Evolutionary conservation across 139 green algal genomes (phyloP), one percentile per base, ranked within the genome.

Genomic region (Pseudopediastrum boryanum): DNA sequence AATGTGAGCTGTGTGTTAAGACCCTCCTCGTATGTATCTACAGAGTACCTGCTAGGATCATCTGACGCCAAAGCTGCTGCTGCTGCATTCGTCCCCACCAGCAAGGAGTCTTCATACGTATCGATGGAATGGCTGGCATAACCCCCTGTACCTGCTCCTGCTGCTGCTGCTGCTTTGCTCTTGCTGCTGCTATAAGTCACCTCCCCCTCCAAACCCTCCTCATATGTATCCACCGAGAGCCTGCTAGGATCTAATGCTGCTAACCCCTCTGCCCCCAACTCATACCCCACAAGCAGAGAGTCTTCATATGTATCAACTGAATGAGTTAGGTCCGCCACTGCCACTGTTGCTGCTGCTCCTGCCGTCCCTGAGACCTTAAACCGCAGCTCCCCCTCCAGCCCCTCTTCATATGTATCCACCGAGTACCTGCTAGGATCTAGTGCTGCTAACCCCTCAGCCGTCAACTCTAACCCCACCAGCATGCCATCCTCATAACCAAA

Each of bases 281-380:
- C n/a, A n/a, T n/a, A n/a, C n/a, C n/a, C n/a, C n/a, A n/a, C n/a
- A n/a, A 64, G 21, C 29, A 76, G 9, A 12, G 27, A 48, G 0
- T 76, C 69, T 21, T 76, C 48, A 50, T 64, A 65, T 6, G 69
- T 76, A 7, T 76, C 69, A 21, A 64, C 46, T 65, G 69, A 76
- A 23, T 64, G 69, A 8, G 19, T 33, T 6, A 48, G 36, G 31
- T 70, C 35, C 43, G 21, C 21, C 33, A 8, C 29, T 44, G 59
- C 9, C 4, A 63, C 54, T 38, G 54, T 3, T 29, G 0, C 5
- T 68, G 59, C 25, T 29, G 1, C 27, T 68, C 19, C 59, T 5
- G 4, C 1, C 29, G 62, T 21, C 33, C 31, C 66, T 51, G 38
- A 19, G 33, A 50, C 65, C 51, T 38, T 66, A n/a, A n/a, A n/a